Base-by-base conservation (phyloP, 2,329 filamentous ascomycete genomes). In the Dactylellina leptospora region DNA sequence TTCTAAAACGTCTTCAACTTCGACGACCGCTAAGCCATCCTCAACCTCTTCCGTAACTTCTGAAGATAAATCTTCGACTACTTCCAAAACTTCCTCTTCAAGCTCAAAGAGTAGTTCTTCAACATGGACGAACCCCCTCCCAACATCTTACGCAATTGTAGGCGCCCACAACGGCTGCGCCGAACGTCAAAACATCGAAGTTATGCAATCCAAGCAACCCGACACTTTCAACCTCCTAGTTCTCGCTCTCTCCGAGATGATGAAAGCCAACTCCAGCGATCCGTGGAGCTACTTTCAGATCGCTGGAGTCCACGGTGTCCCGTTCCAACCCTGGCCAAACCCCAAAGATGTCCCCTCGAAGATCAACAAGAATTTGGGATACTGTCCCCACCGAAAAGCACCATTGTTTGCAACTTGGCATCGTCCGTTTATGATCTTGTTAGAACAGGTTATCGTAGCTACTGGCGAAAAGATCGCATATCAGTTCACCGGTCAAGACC, bases 321-420 rank as follows among this genome's bases (percentile, higher is more conserved):
- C 62, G 62, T 36, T 42, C 10, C 18, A 40, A 25, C 27, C 64
- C 2, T 70, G 64, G 64, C 64, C 55, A 42, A 36, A 70, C 20
- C 56, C 64, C 33, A 44, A 44, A 4, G 47, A 38, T 13, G 51
- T 36, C 10, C 30, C 38, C 9, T 40, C 2, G 4, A 4, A 54
- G 8, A 33, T 30, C 10, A 40, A 44, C 8, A n/a, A 22, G 18
- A 53, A 20, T n/a, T 42, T 10, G 27, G 64, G 64, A 22, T 70
- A 70, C 27, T 70, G 64, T n/a, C 55, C 64, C 10, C 64, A 70
- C 22, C n/a, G 11, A 10, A 56, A 44, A 23, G 33, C 50, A 22
- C 47, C 78, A 30, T 40, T 59, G 42, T 78, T 78, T 51, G 64
- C 71, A 5, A 77, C 76, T 36, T 78, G 77, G 77, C 77, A 78